Evolutionary conservation across 805 yeast genomes (phyloP), one percentile per base, ranked within the genome.

Genomic region (Candida tallmaniae): DNA sequence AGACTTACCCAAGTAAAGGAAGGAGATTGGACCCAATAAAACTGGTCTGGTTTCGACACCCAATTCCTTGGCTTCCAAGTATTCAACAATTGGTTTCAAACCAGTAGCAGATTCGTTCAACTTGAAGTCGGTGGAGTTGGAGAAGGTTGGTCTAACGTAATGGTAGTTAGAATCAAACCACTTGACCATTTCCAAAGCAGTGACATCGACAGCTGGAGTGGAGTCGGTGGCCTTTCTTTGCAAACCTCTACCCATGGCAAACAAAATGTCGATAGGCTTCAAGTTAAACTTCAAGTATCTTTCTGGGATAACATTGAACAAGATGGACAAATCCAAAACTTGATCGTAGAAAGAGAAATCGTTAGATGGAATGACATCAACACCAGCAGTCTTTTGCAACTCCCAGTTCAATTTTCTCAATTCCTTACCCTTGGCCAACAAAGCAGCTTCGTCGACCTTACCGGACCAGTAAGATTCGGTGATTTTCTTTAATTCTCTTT

Each of bases 101-200:
- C 96, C 95, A 25, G 12, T 8, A 38, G 64, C 67, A 31, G 53
- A 59, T 34, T 59, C 37, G 69, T 83, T 87, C 68, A 93, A 83
- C 76, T 93, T 89, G 85, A 93, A 93, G 59, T 81, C 81, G 47
- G 97, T 90, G 52, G 87, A 76, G 76, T 88, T 80, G 38, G 96
- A 84, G 77, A 93, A 89, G 51, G 98, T 93, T 69, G 98, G 98
- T 78, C 98, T 86, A 59, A 93, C 97, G 68, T 93, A 93, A 73
- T 93, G 98, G 86, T 93, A 93, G 87, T 93, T 93, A 48, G 97
- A 85, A 72, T 93, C 98, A 56, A 93, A 93, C 98, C 98, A 93
- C 78, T 93, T 93, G 54, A 93, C 98, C 98, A 93, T 93, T 79
- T 93, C 95, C 64, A 87, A 78, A 56, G 98, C 98, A 46, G 97